A percentile compares a stretch with the other conserved stretches of the same genome.
These are phyloP conservation scores for Suillus cothurnatus DNA, from an alignment of 768 basidiomycete genomes.

Conservation along the genomic window DNA sequence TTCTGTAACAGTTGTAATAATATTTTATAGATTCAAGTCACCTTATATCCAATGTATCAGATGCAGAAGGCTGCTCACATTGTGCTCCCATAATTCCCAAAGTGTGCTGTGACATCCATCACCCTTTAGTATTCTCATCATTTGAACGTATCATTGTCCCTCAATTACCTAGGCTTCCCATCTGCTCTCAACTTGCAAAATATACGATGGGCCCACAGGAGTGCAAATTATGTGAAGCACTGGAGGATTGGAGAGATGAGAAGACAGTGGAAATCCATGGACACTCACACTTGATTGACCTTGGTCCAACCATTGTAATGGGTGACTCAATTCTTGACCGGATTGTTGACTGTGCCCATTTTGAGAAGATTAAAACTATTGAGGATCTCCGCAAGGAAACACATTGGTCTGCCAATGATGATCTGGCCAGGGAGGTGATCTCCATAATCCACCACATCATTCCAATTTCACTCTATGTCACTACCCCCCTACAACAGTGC, in stretches of 20 bases:
- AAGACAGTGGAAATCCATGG: conserved; percentile 13
- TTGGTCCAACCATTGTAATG: too few species aligned
- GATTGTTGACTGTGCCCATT: too few species aligned
- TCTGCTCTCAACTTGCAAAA: conserved; percentile 12
- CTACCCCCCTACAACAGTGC: too few species aligned
- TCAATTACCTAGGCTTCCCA: background rate
- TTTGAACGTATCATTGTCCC: background rate
- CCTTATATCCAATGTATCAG: conserved; percentile 1
- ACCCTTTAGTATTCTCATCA: conserved; percentile 15
- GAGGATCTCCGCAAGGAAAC: too few species aligned
- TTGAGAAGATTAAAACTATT: too few species aligned
- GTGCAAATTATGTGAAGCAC: background rate
- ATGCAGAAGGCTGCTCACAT: conserved; percentile 18
- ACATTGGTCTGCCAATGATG: too few species aligned
- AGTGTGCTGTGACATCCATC: conserved; percentile 30
- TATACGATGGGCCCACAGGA: conserved; percentile 2
- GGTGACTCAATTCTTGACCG: too few species aligned
- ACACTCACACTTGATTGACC: background rate
- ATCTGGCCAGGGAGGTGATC: too few species aligned
- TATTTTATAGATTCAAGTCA: conserved; percentile 13
- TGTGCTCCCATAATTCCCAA: conserved; percentile 15
- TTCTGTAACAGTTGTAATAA: too few species aligned
- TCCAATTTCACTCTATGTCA: too few species aligned
- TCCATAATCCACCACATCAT: too few species aligned
- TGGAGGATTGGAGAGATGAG: conserved; percentile 19